These are phyloP conservation scores for Rhizomucor miehei DNA, from an alignment of 371 early-diverging fungal genomes.

Conservation along the genomic window DNA sequence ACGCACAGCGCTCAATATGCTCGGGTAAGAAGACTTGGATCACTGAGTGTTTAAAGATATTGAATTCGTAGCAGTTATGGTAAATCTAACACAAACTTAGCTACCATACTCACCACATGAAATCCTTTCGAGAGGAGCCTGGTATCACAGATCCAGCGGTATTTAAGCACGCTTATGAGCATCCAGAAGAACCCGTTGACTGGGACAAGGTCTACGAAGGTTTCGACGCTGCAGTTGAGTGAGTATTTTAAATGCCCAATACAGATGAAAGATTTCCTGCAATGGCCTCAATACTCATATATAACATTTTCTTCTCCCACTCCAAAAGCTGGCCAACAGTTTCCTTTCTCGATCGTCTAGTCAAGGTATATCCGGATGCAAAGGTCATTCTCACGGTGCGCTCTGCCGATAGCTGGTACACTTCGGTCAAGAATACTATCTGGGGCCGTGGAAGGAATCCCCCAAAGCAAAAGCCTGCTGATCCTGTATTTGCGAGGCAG, in stretches of 20 bases:
- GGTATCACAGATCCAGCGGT: not conserved
- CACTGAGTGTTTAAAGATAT: not conserved
- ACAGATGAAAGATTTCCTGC: no score
- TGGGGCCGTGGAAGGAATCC: not conserved
- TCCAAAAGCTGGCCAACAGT: slow-evolving; percentile 21
- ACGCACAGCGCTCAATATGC: slow-evolving; percentile 3
- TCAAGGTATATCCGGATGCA: slow-evolving; percentile 31
- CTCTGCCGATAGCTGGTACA: slow-evolving; percentile 33
- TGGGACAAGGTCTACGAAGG: slow-evolving; percentile 28
- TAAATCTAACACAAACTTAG: no score
- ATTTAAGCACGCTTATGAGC: slow-evolving; percentile 19
- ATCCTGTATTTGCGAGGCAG: not conserved
- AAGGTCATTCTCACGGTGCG: slow-evolving; percentile 36
- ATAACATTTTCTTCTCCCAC: not conserved
- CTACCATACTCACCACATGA: slow-evolving; percentile 6
- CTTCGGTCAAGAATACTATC: slow-evolving; percentile 27
- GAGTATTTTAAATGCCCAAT: not conserved
- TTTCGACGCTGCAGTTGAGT: slow-evolving; percentile 34
- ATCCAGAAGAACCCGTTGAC: slow-evolving; percentile 21
- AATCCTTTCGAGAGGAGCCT: not conserved
- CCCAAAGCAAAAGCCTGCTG: not conserved
- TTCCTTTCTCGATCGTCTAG: slow-evolving; percentile 13
- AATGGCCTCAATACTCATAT: no score
- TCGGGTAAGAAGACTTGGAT: not conserved
- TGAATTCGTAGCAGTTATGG: no score